A percentile compares a stretch with the other conserved stretches of the same genome.
Conservation (phyloP, 2,329 filamentous ascomycete species). For the Shiraia sp. region DNA sequence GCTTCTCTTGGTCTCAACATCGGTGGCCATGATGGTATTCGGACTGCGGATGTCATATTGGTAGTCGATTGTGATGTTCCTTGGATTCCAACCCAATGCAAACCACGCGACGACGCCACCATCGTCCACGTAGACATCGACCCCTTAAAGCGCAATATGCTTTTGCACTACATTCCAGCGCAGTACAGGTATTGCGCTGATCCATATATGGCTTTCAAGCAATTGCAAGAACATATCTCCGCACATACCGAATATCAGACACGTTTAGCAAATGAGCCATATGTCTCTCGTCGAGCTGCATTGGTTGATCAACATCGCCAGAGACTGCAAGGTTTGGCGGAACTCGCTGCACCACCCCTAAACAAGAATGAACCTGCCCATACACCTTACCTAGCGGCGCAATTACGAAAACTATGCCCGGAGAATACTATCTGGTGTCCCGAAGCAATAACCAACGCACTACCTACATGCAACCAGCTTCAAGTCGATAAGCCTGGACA, state of each 20-base stretch:
- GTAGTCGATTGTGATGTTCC: slow-evolving; percentile 27
- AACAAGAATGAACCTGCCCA: too few species aligned
- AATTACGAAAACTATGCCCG: not conserved
- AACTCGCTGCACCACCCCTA: not conserved
- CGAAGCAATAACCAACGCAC: not conserved
- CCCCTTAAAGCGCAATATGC: slow-evolving; percentile 72
- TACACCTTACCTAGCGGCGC: not conserved
- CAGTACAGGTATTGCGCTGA: slow-evolving; percentile 69
- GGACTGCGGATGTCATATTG: slow-evolving; percentile 19
- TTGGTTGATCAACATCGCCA: not conserved
- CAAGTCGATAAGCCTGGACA: not conserved
- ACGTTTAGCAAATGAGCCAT: not conserved
- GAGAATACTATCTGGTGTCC: not conserved
- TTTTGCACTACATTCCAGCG: slow-evolving; percentile 71
- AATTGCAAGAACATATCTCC: slow-evolving; percentile 31
- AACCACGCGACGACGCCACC: slow-evolving; percentile 56
- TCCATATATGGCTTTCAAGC: slow-evolving; percentile 53
- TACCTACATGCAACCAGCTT: not conserved
- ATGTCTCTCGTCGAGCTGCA: not conserved
- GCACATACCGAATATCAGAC: not conserved
- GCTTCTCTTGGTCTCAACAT: slow-evolving; percentile 16
- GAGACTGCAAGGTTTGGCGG: not conserved
- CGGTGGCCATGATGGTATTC: slow-evolving; percentile 14
- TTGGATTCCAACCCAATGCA: slow-evolving; percentile 46
- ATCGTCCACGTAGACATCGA: slow-evolving; percentile 69